Percentiles rank a stretch among this genome's conserved stretches.
Conservation (phyloP, 768 basidiomycete genomes). For the Termitomyces sp. region DNA sequence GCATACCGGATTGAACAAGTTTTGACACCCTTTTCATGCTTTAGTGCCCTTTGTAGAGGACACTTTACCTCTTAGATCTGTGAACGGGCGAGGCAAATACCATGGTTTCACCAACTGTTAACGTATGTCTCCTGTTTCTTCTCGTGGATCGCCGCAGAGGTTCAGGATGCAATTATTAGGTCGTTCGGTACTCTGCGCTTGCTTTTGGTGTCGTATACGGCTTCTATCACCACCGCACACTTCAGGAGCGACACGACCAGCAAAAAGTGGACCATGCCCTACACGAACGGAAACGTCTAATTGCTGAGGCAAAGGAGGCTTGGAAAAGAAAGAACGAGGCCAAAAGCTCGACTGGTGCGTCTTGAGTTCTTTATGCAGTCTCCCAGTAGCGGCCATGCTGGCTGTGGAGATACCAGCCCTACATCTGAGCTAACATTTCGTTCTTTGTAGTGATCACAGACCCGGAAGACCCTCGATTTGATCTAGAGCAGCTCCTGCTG, state of each 20-base stretch:
- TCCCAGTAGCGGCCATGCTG: constrained; percentile 4
- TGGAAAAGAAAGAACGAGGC: constrained; percentile 78
- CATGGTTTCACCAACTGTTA: constrained; percentile 77
- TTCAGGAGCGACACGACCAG: constrained; percentile 79
- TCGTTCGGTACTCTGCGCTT: constrained; percentile 92
- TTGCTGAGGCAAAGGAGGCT: constrained; percentile 86
- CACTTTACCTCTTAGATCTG: constrained; percentile 25
- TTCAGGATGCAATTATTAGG: constrained; percentile 45
- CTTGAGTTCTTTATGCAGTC: neutral
- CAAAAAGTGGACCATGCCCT: constrained; percentile 73
- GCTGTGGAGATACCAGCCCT: constrained; percentile 6
- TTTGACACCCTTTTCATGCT: neutral
- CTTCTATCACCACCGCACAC: constrained; percentile 85
- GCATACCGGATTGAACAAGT: neutral
- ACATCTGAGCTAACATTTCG: constrained; percentile 13
- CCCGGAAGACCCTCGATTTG: constrained; percentile 94
- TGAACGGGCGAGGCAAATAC: constrained; percentile 29
- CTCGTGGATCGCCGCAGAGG: neutral
- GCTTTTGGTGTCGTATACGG: constrained; percentile 87
- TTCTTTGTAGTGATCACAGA: constrained; percentile 74
- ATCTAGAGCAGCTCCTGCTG: constrained; percentile 86
- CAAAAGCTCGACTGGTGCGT: constrained; percentile 59
- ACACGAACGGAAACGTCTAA: constrained; percentile 72
- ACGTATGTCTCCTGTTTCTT: constrained; percentile 47
- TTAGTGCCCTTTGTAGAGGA: constrained; percentile 17